A percentile compares a stretch with the other conserved stretches of the same genome.
phyloP scores from a whole-genome alignment of 208 protist species.

The Leishmania mexicana region DNA sequence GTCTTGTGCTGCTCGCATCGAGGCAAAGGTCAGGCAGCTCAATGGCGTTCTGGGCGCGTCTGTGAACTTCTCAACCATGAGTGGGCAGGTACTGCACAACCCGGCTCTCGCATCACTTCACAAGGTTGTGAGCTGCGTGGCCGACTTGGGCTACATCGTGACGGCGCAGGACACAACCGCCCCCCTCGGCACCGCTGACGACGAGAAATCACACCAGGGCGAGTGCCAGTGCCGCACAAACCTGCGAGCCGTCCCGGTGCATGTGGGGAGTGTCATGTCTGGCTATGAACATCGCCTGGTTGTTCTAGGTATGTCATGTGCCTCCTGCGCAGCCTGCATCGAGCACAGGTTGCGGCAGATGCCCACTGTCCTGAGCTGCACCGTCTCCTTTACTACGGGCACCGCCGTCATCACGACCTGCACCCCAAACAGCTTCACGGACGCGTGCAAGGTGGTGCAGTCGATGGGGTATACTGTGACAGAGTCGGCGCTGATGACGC shows the following conservation, averaged over 20 bases:
- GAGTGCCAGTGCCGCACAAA: constrained; percentile 35
- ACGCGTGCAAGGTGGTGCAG: constrained; percentile 39
- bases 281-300: constrained; percentile 39
- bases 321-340: constrained; percentile 89
- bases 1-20: constrained; percentile 92
- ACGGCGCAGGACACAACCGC: constrained; percentile 30
- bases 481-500: constrained; percentile 18
- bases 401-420: constrained; percentile 39
- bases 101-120: constrained; percentile 25
- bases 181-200: constrained; percentile 13
- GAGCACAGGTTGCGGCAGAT: constrained; percentile 52
- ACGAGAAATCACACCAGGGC: constrained; percentile 11
- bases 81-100: constrained; percentile 46
- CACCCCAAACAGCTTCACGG: constrained; percentile 8
- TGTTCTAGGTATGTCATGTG: constrained; percentile 92
- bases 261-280: constrained; percentile 15
- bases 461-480: constrained; percentile 45
- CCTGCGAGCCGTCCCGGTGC: constrained; percentile 20
- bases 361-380: constrained; percentile 42
- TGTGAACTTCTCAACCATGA: constrained; percentile 86
- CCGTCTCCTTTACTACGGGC: constrained; percentile 80
- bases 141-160: constrained; percentile 37
- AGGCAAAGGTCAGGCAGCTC: constrained; percentile 45
- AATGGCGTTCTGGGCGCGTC: constrained; percentile 45
- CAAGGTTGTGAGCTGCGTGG: constrained; percentile 31